These are phyloP conservation scores for Xylaria sp. DNA, from an alignment of 2,329 filamentous ascomycete genomes.

Conservation along the genomic window DNA sequence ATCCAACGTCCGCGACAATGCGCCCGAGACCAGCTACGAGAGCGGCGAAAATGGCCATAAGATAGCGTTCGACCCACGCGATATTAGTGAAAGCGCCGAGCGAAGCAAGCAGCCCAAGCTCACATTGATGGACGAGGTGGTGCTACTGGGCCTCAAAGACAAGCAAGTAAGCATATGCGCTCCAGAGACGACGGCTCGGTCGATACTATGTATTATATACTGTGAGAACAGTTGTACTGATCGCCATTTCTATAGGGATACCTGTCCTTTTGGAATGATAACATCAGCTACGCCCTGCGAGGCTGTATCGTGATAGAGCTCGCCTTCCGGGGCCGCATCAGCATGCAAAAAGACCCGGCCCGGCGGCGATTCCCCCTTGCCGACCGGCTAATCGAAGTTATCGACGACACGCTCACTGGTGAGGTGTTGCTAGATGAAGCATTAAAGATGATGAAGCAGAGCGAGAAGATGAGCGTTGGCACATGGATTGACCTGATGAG, in stretches of 20 bases:
- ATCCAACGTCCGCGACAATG: conserved; percentile 48
- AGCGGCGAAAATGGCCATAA: conserved; percentile 94
- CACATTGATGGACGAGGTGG: conserved; percentile 96
- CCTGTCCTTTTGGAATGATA: conserved; percentile 99
- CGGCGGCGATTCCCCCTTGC: conserved; percentile 87
- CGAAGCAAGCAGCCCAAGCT: conserved; percentile 96
- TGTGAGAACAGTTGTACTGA: conserved; percentile 8
- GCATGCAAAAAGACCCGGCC: conserved; percentile 96
- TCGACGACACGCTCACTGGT: conserved; percentile 92
- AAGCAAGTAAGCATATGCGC: conserved; percentile 70
- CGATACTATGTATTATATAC: no score
- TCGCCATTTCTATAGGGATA: conserved; percentile 62
- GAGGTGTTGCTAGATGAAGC: conserved; percentile 97
- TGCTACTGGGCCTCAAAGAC: conserved; percentile 93
- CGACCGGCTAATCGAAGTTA: conserved; percentile 91
- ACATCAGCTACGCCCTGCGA: conserved; percentile 95
- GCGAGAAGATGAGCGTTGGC: conserved; percentile 99
- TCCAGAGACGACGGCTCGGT: not conserved
- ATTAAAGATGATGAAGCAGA: conserved; percentile 99
- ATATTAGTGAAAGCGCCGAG: conserved; percentile 95
- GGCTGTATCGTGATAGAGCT: conserved; percentile 98
- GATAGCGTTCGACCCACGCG: conserved; percentile 94
- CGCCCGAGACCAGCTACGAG: conserved; percentile 79
- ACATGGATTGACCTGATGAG: conserved; percentile 99
- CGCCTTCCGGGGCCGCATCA: conserved; percentile 90